phyloP scores from a whole-genome alignment of 257 asterid species.

The Coffea eugenioides region DNA sequence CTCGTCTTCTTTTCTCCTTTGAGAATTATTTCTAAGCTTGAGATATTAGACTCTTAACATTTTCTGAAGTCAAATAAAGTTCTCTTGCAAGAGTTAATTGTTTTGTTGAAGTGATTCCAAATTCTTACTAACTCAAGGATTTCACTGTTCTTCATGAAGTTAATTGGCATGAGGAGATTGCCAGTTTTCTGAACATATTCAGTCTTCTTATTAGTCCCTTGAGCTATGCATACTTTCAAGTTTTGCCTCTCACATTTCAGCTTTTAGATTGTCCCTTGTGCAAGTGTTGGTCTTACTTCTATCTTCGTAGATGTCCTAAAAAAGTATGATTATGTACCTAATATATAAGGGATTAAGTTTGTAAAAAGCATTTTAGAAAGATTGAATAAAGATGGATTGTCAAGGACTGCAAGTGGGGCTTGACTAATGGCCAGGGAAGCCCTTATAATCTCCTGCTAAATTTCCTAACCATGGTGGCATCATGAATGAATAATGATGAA shows the following conservation, averaged over 20 bases:
- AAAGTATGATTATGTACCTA: background rate
- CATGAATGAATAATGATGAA: no score
- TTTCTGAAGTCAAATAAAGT: background rate
- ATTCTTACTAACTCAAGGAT: background rate
- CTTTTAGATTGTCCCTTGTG: background rate
- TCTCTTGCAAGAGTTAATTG: background rate
- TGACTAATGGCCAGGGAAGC: no score
- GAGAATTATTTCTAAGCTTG: background rate
- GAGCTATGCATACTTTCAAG: background rate
- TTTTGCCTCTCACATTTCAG: background rate
- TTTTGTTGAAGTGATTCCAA: background rate
- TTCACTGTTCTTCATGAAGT: background rate
- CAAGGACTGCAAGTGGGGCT: no score
- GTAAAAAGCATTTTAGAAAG: background rate
- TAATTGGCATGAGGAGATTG: background rate
- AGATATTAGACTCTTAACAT: background rate
- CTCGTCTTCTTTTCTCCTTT: background rate
- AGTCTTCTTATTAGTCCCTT: background rate
- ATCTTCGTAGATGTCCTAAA: background rate
- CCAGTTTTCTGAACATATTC: no score
- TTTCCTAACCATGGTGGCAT: no score
- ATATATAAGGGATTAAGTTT: background rate
- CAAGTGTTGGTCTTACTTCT: background rate
- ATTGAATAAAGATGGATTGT: background rate
- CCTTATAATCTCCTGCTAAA: background rate